Evolutionary conservation across 2,329 filamentous ascomycete genomes (phyloP), one percentile per base, ranked within the genome.

Genomic region (Exophiala xenobiotica): DNA sequence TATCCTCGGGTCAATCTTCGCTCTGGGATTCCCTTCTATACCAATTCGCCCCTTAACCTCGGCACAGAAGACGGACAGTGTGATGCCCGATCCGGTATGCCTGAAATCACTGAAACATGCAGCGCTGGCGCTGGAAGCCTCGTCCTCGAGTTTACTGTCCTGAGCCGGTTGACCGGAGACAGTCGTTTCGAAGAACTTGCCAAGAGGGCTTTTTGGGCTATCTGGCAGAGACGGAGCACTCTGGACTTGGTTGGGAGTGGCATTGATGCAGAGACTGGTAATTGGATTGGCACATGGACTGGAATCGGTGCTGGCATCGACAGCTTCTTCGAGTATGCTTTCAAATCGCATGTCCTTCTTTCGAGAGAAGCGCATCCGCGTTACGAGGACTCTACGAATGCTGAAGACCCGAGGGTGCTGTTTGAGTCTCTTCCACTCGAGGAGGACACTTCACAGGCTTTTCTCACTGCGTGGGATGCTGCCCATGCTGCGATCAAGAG

Each of bases 291-390:
- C 6, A 80, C 88, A 1, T 91, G 89, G 67, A 86, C 92, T n/a
- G 92, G 93, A 23, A 95, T 99, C 61, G 93, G 93, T 43, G 93
- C 93, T 6, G 93, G 93, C 31, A 90, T 96, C 64, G 93, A 99
- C 72, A 96, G 91, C 71, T 99, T 99, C 73, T 97, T 96, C 65
- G 93, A 99, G 71, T 99, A 99, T 70, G 91, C 93, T 3, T 79
- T 97, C 63, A 99, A 99, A 71, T 90, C 90, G 14, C 85, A 96
- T 65, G 88, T 99, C 53, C 72, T 99, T 19, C 81, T 97, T 18
- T 96, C 92, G 2, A 88, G 89, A 1, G 82, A 87, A 51, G 78
- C 68, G 20, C 67, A 64, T 16, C 65, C 68, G 8, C 54, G 57
- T 3, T 65, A 66, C 42, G 62, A 71, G 43, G 35, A 47, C 8